A percentile compares a stretch with the other conserved stretches of the same genome.
phyloP scores from a whole-genome alignment of 805 yeast genomes.

The Lipomyces chichibuensis region DNA sequence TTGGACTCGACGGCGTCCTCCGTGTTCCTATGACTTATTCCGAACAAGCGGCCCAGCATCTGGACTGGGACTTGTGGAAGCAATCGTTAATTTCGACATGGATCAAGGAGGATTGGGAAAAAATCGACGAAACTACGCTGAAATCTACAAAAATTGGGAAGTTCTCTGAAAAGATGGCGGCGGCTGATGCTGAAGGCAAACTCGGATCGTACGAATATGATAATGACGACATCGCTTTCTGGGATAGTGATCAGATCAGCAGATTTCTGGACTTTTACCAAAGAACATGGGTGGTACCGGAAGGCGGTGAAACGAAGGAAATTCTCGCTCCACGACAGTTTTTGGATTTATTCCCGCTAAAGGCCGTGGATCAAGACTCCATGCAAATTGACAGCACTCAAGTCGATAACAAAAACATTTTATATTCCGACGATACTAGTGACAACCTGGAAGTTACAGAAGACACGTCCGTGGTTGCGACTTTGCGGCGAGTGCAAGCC shows the following conservation, averaged over 20 bases:
- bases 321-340: constrained; percentile 19
- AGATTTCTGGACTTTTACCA: constrained; percentile 29
- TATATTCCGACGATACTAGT: constrained; percentile 3
- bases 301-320: constrained; percentile 21
- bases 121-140: constrained; percentile 9
- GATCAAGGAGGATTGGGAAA: constrained; percentile 17
- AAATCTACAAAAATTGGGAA: constrained; percentile 12
- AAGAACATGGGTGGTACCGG: constrained; percentile 21
- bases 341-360: constrained; percentile 26
- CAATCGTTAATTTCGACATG: neutral
- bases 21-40: constrained; percentile 16
- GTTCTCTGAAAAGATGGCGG: constrained; percentile 13
- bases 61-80: constrained; percentile 34
- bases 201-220: constrained; percentile 10
- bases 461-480: neutral
- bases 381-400: neutral
- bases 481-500: neutral
- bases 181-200: neutral
- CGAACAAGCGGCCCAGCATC: constrained; percentile 26
- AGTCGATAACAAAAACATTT: neutral
- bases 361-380: neutral
- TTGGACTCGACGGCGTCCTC: constrained; percentile 29
- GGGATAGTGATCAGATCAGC: constrained; percentile 18
- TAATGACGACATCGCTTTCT: constrained; percentile 20
- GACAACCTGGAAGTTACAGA: neutral